Percentiles rank a stretch among this genome's conserved stretches.
Evolutionary conservation across 495 filamentous ascomycete genomes (phyloP).

Genomic region (Acidomyces sp.): DNA sequence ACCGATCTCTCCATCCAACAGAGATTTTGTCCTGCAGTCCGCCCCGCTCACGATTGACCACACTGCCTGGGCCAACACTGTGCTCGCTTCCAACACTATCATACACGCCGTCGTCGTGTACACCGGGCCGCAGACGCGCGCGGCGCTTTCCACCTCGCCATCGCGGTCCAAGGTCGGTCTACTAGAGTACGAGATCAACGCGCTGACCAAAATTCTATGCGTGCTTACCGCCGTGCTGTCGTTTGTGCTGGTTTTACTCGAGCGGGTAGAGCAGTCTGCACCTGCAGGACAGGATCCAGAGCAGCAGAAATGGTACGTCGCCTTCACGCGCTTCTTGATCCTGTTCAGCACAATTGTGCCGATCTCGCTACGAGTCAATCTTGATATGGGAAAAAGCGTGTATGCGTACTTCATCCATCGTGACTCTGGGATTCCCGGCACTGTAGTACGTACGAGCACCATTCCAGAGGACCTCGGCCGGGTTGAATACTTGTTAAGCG

Average conservation of each 20-base stretch:
- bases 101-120: slow-evolving; percentile 84
- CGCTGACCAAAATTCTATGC: slow-evolving; percentile 94
- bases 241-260: slow-evolving; percentile 74
- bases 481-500: slow-evolving; percentile 90
- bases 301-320: slow-evolving; percentile 69
- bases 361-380: slow-evolving; percentile 87
- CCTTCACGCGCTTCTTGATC: slow-evolving; percentile 90
- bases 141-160: slow-evolving; percentile 81
- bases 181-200: slow-evolving; percentile 92
- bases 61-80: slow-evolving; percentile 96
- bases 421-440: slow-evolving; percentile 76
- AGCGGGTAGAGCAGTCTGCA: slow-evolving; percentile 65
- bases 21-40: slow-evolving; percentile 30
- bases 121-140: slow-evolving; percentile 87
- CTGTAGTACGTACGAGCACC: slow-evolving; percentile 89
- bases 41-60: slow-evolving; percentile 85
- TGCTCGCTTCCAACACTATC: slow-evolving; percentile 81
- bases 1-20: slow-evolving; percentile 1
- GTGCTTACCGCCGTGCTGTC: slow-evolving; percentile 74
- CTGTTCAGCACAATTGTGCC: slow-evolving; percentile 99
- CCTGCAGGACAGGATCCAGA: slow-evolving; percentile 28
- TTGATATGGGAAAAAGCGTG: slow-evolving; percentile 92
- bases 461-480: slow-evolving; percentile 94
- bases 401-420: slow-evolving; percentile 93
- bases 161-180: slow-evolving; percentile 87